Percentiles rank a stretch among this genome's conserved stretches.
phyloP scores from a whole-genome alignment of 306 rosid genomes.

The Vigna hirtella region DNA sequence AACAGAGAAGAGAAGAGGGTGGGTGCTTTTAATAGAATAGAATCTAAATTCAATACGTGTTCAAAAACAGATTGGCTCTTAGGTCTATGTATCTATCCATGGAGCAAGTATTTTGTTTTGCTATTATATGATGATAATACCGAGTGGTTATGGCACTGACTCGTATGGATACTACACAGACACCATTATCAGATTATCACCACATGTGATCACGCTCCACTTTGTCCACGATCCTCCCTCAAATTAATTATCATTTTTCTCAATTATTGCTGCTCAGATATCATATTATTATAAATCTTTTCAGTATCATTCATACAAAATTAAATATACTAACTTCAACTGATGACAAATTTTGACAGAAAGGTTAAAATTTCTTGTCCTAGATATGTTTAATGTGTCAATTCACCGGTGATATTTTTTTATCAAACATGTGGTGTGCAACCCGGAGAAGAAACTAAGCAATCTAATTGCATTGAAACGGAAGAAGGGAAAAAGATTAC shows the following conservation, averaged over 20 bases:
- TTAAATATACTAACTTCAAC: no score
- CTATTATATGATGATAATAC: constrained; percentile 19
- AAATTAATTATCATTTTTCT: not conserved
- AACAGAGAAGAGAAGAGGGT: constrained; percentile 11
- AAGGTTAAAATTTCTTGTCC: not conserved
- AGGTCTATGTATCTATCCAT: not conserved
- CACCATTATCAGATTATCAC: constrained; percentile 29
- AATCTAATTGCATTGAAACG: constrained; percentile 4
- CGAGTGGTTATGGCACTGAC: constrained; percentile 43
- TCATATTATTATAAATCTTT: no score
- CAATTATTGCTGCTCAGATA: not conserved
- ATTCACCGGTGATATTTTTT: no score
- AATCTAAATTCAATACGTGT: not conserved
- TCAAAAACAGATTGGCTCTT: constrained; percentile 14
- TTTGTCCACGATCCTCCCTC: constrained; percentile 1
- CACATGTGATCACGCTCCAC: constrained; percentile 40
- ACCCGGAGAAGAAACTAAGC: no score
- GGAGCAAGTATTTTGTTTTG: not conserved
- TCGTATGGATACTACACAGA: not conserved
- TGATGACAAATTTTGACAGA: not conserved
- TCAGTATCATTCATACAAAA: no score
- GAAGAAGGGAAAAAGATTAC: constrained; percentile 26
- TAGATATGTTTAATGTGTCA: no score
- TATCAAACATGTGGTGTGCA: not conserved
- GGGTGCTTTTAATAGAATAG: not conserved